Conservation (phyloP, 2,329 filamentous ascomycete species). For the Alternaria triticimaculans region DNA sequence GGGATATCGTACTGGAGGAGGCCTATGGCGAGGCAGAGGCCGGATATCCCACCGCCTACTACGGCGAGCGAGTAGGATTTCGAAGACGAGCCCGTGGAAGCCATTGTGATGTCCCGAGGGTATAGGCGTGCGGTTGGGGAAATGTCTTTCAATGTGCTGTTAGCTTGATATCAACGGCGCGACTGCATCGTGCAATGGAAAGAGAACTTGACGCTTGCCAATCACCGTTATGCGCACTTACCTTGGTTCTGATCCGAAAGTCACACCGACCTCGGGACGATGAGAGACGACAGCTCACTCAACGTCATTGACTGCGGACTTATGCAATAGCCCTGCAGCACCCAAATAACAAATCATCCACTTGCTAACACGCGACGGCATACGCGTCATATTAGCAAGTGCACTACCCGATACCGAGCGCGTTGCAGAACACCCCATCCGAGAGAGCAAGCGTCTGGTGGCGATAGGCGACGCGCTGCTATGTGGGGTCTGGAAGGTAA, state of each 20-base stretch:
- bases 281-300: conserved; percentile 5
- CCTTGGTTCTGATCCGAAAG: conserved; percentile 19
- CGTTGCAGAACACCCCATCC: not conserved
- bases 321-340: not conserved
- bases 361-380: not conserved
- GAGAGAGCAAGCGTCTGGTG: not conserved
- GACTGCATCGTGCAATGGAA: not conserved
- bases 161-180: not conserved
- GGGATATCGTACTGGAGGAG: conserved; percentile 56
- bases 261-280: conserved; percentile 12
- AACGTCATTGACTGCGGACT: not conserved
- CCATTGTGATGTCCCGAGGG: conserved; percentile 20
- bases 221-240: conserved; percentile 14
- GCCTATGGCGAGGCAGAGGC: conserved; percentile 61
- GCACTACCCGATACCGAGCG: conserved; percentile 1
- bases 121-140: not conserved
- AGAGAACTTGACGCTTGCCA: not conserved
- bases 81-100: conserved; percentile 17
- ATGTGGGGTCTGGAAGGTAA: not conserved
- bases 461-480: not conserved
- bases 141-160: not conserved
- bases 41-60: conserved; percentile 66
- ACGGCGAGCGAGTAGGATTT: conserved; percentile 61
- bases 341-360: not conserved
- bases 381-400: not conserved